Evolutionary conservation across 192 early-diverging fungal genomes (phyloP), one percentile per base, ranked within the genome.

Genomic region (Phlyctochytrium planicorne): DNA sequence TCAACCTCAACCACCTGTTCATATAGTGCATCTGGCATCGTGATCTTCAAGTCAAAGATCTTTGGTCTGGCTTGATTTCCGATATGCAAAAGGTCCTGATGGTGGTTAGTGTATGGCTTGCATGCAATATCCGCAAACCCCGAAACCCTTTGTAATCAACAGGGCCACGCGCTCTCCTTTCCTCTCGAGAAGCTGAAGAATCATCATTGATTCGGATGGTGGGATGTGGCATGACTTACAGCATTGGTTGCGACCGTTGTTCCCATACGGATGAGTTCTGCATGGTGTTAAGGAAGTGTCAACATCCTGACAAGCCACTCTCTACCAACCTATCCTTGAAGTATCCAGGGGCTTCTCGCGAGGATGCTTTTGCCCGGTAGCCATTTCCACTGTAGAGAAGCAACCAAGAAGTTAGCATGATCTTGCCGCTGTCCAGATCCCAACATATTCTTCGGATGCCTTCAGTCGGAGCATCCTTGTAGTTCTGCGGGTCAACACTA

Each of bases 191-290:
- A 80, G 75, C 52, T 68, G 17, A 3, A 29, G 23, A 30, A 31
- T 52, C 2, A 33, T 17, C 14, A 20, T 27, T 20, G 59, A 27
- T 52, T 52, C n/a, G 50, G 50, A n/a, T n/a, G 47, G 47, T 59
- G 14, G 6, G 10, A 59, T 30, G 56, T 14, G 24, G 24, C 35
- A 31, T 59, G 2, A 16, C 14, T 30, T 17, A 74, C 66, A 3
- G 95, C 93, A 69, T 98, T 98, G 0, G 96, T 98, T 1, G 96
- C 96, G 2, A 98, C 96, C 0, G 96, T 98, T 0, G 96, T 98
- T 60, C 94, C 96, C 94, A 98, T 96, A 17, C 94, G 86, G 50
- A 98, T 90, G 62, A 88, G 84, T 50, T 85, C 83, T 76, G 73
- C 14, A 17, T 52, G 20, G 37, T 70, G 30, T 34, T 14, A 31